Percentiles rank a stretch among this genome's conserved stretches.
phyloP scores from a whole-genome alignment of 2,329 filamentous ascomycete genomes.

The Botryosphaeria dothidea region DNA sequence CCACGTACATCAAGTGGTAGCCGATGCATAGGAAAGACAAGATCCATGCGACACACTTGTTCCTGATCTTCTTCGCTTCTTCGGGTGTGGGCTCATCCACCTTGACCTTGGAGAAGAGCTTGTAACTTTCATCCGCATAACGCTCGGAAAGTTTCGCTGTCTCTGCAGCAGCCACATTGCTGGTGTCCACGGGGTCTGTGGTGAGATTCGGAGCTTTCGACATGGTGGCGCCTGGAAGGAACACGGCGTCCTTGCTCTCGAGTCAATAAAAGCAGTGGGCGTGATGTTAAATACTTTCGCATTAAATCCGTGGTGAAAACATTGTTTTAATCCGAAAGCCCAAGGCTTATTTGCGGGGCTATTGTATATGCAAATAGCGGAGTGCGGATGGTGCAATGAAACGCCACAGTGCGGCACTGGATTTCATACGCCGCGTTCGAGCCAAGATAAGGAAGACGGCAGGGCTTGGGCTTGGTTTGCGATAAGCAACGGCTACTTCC shows the following conservation, averaged over 20 bases:
- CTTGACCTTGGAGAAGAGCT: slow-evolving; percentile 41
- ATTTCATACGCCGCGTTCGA: background rate
- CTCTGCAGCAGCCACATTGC: background rate
- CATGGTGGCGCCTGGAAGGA: background rate
- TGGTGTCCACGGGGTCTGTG: background rate
- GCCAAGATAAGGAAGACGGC: background rate
- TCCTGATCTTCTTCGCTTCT: slow-evolving; percentile 32
- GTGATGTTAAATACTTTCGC: background rate
- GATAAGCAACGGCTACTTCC: background rate
- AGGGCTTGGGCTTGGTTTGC: background rate
- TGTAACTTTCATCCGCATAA: slow-evolving; percentile 46
- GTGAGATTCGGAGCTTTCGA: background rate
- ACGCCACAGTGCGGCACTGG: background rate
- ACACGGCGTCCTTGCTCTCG: background rate
- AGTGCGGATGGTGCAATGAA: slow-evolving; percentile 1
- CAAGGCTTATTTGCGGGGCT: background rate
- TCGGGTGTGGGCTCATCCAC: slow-evolving; percentile 40
- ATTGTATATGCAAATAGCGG: background rate
- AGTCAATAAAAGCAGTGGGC: background rate
- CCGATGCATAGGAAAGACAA: slow-evolving; percentile 43
- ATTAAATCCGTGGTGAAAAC: background rate
- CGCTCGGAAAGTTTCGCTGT: slow-evolving; percentile 38
- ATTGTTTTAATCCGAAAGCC: background rate
- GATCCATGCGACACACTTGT: slow-evolving; percentile 40
- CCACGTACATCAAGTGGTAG: slow-evolving; percentile 44